Conservation (phyloP, 2,329 filamentous ascomycete species). For the Fusarium ambrosium region DNA sequence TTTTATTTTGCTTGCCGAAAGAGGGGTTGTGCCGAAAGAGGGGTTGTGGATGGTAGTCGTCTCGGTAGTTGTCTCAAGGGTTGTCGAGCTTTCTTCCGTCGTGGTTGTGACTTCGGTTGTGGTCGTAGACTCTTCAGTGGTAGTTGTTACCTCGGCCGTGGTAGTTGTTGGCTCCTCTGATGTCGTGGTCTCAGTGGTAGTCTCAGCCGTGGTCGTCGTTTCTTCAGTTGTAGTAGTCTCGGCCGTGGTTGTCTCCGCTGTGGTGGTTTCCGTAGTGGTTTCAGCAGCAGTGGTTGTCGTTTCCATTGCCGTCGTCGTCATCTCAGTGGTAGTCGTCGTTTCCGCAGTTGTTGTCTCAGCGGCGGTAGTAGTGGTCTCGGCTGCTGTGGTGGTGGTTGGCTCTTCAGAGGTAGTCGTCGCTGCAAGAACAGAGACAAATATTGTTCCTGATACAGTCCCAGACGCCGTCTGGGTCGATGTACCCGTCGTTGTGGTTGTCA, state of each 20-base stretch:
- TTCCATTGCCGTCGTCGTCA: background rate
- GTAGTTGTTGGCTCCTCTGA: background rate
- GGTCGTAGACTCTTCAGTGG: background rate
- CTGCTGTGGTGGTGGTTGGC: background rate
- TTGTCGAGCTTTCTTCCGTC: background rate
- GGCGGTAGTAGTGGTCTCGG: background rate
- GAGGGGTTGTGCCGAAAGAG: too few relatives aligned
- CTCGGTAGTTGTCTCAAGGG: background rate
- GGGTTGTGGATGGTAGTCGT: too few relatives aligned
- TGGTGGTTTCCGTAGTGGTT: background rate
- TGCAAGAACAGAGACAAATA: background rate
- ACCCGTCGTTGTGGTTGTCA: background rate
- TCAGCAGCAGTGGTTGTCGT: background rate
- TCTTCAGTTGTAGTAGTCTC: background rate
- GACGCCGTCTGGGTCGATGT: conserved; percentile 1
- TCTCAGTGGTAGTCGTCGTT: background rate
- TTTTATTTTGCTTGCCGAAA: too few relatives aligned
- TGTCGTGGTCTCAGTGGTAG: background rate
- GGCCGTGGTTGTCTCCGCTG: background rate
- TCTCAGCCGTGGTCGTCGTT: background rate
- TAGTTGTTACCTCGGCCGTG: background rate
- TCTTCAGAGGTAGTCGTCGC: background rate
- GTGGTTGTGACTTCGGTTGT: background rate
- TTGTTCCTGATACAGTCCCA: conserved; percentile 1
- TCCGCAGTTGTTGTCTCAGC: background rate